phyloP scores from a whole-genome alignment of 441 rosid species.

The Jatropha multifida region DNA sequence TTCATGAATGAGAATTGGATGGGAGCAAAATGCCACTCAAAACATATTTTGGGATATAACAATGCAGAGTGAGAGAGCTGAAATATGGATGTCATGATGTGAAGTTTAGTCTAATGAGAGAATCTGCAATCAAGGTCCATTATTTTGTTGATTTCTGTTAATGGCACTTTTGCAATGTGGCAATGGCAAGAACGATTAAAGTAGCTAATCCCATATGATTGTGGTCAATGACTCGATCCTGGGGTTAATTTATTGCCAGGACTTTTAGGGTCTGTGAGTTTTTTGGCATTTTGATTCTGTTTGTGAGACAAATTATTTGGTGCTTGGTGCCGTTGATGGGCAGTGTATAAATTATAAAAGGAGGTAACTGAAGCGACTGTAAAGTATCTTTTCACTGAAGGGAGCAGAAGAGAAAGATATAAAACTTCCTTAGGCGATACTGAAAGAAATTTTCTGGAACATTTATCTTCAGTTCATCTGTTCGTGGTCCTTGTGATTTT shows the following conservation, averaged over 20 bases:
- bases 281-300: conserved; percentile 9
- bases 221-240: not conserved
- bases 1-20: not conserved
- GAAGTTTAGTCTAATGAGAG: not conserved
- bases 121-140: not conserved
- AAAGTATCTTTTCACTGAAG: not conserved
- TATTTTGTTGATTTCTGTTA: not conserved
- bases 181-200: not conserved
- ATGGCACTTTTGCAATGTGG: not conserved
- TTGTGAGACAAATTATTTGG: not conserved
- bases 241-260: not conserved
- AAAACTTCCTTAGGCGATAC: no score
- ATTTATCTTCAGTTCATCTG: not conserved
- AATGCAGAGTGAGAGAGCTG: not conserved
- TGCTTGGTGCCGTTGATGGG: not conserved
- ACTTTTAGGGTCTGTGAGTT: not conserved
- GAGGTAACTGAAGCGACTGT: not conserved
- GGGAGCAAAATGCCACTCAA: not conserved
- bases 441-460: not conserved
- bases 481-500: not conserved
- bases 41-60: not conserved
- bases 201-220: not conserved
- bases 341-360: not conserved
- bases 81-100: not conserved
- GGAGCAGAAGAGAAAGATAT: not conserved